Evolutionary conservation across 441 rosid genomes (phyloP).

Genomic region (Flueggea neowawraea): DNA sequence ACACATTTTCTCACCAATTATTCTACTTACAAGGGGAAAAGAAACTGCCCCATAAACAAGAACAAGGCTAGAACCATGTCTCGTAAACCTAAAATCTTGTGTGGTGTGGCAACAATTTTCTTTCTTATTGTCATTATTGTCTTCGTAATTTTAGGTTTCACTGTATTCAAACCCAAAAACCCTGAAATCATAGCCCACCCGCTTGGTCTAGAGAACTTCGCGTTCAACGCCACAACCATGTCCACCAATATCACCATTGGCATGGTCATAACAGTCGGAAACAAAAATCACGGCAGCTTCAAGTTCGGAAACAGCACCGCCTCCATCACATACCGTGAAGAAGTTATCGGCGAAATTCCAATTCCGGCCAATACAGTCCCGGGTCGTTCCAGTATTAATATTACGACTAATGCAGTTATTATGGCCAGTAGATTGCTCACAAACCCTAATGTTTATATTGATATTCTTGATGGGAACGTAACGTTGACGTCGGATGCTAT

Average conservation of each 20-base stretch:
- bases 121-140: constrained; percentile 11
- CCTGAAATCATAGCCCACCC: constrained; percentile 24
- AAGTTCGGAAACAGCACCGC: constrained; percentile 16
- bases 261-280: constrained; percentile 20
- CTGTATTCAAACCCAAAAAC: constrained; percentile 36
- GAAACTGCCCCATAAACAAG: too few species aligned
- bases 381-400: constrained; percentile 18
- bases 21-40: too few species aligned
- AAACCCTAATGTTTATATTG: constrained; percentile 18
- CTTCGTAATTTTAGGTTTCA: constrained; percentile 22
- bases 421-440: constrained; percentile 10
- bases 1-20: too few species aligned
- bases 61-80: not conserved
- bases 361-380: constrained; percentile 15
- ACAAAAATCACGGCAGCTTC: constrained; percentile 28
- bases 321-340: constrained; percentile 11
- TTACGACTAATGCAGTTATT: constrained; percentile 15
- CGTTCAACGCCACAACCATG: constrained; percentile 2
- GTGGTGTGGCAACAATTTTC: constrained; percentile 14
- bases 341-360: constrained; percentile 15
- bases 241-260: constrained; percentile 14
- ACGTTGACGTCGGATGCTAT: constrained; percentile 22
- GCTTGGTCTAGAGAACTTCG: constrained; percentile 14
- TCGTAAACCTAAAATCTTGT: constrained; percentile 16
- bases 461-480: constrained; percentile 23